Evolutionary conservation across 805 yeast genomes (phyloP).

Genomic region (Saturnispora saitoi): DNA sequence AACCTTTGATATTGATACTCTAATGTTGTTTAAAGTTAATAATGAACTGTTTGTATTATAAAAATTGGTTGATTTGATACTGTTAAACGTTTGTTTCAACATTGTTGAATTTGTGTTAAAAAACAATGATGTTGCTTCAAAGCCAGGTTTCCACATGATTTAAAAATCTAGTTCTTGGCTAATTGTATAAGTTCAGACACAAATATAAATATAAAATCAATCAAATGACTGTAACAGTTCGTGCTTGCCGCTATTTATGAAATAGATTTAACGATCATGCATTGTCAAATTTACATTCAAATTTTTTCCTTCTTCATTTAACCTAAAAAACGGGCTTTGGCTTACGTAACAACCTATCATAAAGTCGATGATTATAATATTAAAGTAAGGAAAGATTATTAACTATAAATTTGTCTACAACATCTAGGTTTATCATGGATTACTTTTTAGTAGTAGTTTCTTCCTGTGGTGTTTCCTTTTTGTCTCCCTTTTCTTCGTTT

Average conservation of each 20-base stretch:
- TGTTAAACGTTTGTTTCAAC: background rate
- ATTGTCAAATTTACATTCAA: background rate
- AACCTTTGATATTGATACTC: background rate
- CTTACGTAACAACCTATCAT: background rate
- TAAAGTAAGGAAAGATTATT: background rate
- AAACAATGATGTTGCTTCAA: background rate
- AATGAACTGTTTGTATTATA: constrained; percentile 13
- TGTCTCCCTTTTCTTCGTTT: constrained; percentile 17
- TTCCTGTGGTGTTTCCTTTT: constrained; percentile 13
- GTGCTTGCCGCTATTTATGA: background rate
- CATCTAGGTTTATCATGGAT: background rate
- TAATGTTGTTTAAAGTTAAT: background rate
- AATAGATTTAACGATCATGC: background rate
- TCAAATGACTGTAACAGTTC: background rate
- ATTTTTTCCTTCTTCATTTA: background rate
- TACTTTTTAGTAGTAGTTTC: background rate
- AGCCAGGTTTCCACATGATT: constrained; percentile 2
- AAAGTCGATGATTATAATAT: background rate
- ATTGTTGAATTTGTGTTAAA: background rate
- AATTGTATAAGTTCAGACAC: background rate
- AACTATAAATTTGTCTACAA: background rate
- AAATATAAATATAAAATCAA: background rate
- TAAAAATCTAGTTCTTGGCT: background rate
- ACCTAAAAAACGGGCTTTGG: background rate
- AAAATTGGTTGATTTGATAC: constrained; percentile 8